Conservation (phyloP, 2,329 filamentous ascomycete genomes). For the Paraphoma sp. region DNA sequence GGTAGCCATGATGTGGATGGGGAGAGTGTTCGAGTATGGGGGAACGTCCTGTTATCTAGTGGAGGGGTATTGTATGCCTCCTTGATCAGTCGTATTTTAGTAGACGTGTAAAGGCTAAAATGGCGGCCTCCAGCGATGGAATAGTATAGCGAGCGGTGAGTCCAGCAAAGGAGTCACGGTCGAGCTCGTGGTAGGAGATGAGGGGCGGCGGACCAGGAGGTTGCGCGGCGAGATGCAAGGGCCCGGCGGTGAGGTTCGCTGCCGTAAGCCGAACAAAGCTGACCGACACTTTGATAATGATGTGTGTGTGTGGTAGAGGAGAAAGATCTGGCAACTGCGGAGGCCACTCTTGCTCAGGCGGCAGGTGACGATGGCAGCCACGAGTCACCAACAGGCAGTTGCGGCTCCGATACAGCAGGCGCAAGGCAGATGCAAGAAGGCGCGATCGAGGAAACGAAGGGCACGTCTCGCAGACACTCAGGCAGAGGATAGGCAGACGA, state of each 20-base stretch:
- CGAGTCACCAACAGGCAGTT: conserved; percentile 29
- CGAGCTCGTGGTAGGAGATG: conserved; percentile 18
- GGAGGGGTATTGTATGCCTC: background rate
- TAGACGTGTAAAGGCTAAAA: background rate
- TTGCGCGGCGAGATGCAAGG: conserved; percentile 32
- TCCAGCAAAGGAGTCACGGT: conserved; percentile 8
- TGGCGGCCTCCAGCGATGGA: background rate
- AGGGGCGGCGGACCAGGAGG: conserved; percentile 19
- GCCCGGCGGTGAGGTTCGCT: conserved; percentile 36
- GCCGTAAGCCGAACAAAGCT: conserved; percentile 39
- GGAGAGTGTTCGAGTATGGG: conserved; percentile 27
- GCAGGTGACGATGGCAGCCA: conserved; percentile 37
- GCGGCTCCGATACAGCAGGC: conserved; percentile 29
- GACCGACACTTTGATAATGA: conserved; percentile 24
- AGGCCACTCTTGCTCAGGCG: conserved; percentile 20
- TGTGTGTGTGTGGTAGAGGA: conserved; percentile 4
- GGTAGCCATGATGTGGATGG: conserved; percentile 68
- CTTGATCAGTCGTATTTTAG: background rate
- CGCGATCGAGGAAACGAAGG: conserved; percentile 3
- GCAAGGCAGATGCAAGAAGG: conserved; percentile 14
- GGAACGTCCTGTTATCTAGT: conserved; percentile 30
- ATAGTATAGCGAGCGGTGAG: conserved; percentile 13
- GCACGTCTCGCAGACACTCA: background rate
- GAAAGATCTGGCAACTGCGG: conserved; percentile 1
- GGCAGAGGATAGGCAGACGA: background rate